Evolutionary conservation across 257 asterid species (phyloP).

Genomic region (Solanum pennellii): DNA sequence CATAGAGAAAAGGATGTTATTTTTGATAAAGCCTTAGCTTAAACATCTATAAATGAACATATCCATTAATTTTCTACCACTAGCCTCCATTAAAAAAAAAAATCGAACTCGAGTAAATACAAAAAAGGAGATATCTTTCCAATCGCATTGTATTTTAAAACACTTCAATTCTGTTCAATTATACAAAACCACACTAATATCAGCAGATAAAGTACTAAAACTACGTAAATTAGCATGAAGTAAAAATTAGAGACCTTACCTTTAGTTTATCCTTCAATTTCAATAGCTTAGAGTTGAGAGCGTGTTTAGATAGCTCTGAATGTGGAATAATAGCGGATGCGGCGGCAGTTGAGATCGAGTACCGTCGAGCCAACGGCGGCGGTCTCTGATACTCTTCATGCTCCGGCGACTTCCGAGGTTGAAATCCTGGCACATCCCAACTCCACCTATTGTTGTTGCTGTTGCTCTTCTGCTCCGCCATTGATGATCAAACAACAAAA

Average conservation of each 20-base stretch:
- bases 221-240: not conserved
- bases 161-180: not conserved
- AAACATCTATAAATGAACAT: not conserved
- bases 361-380: slow-evolving; percentile 47
- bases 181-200: not conserved
- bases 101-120: not conserved
- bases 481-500: slow-evolving; percentile 1
- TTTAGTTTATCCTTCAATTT: slow-evolving; percentile 70
- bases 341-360: slow-evolving; percentile 73
- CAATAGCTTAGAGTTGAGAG: slow-evolving; percentile 48
- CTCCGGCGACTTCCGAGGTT: slow-evolving; percentile 57
- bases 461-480: slow-evolving; percentile 66
- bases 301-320: slow-evolving; percentile 53
- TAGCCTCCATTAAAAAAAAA: not conserved
- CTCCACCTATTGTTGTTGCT: slow-evolving; percentile 70
- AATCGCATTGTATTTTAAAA: not conserved
- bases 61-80: not conserved
- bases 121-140: not conserved
- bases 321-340: slow-evolving; percentile 27
- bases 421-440: slow-evolving; percentile 97
- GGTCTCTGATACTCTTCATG: slow-evolving; percentile 37
- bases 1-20: not conserved
- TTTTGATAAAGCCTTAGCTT: not conserved
- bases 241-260: slow-evolving; percentile 18
- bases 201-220: not conserved